Percentiles rank a stretch among this genome's conserved stretches.
Evolutionary conservation across 768 basidiomycete species (phyloP).

Genomic region (Tricholoma sp.): DNA sequence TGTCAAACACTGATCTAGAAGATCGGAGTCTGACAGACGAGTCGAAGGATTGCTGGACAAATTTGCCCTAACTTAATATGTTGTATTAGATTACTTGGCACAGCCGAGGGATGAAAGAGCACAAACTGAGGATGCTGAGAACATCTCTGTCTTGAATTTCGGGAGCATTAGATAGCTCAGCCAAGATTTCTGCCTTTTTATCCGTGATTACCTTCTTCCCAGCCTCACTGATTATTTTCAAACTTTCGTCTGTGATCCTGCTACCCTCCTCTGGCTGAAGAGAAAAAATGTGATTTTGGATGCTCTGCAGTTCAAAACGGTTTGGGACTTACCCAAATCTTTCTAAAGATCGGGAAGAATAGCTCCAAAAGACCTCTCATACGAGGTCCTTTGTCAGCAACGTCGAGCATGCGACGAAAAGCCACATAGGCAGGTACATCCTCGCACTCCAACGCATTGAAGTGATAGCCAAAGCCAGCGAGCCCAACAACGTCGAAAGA

Average conservation of each 20-base stretch:
- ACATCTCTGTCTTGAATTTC: conserved; percentile 40
- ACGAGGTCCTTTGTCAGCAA: conserved; percentile 41
- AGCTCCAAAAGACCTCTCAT: conserved; percentile 37
- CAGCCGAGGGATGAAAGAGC: background rate
- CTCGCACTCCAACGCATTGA: conserved; percentile 44
- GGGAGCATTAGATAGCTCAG: conserved; percentile 25
- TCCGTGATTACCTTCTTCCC: conserved; percentile 39
- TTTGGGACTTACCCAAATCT: conserved; percentile 34
- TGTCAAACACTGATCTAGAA: conserved; percentile 62
- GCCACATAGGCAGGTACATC: conserved; percentile 43
- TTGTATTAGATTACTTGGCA: background rate
- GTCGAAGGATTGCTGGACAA: conserved; percentile 38
- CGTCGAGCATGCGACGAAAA: conserved; percentile 44
- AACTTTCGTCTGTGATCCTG: conserved; percentile 31
- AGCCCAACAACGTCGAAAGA: conserved; percentile 64
- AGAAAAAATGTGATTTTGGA: background rate
- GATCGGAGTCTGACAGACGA: conserved; percentile 53
- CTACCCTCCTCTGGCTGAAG: conserved; percentile 38
- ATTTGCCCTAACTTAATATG: conserved; percentile 52
- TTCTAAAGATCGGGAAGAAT: conserved; percentile 41
- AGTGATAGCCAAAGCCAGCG: conserved; percentile 50
- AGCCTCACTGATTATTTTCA: conserved; percentile 32
- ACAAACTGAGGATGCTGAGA: conserved; percentile 43
- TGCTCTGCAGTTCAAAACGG: background rate
- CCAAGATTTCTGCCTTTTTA: conserved; percentile 33